Evolutionary conservation across 805 yeast genomes (phyloP).

Genomic region (Saccharomycopsis fibuligera): DNA sequence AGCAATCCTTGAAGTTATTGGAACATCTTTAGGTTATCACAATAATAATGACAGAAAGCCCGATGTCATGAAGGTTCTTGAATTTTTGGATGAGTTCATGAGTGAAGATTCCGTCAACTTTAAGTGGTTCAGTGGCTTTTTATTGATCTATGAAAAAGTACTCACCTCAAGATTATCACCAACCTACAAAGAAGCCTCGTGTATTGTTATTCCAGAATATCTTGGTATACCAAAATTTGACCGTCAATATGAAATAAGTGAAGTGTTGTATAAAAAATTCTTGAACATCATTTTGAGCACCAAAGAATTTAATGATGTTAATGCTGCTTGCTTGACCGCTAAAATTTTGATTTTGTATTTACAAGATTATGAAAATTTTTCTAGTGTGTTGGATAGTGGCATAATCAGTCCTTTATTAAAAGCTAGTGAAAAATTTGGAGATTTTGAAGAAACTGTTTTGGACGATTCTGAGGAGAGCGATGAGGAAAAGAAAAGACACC

Average conservation of each 20-base stretch:
- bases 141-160: slow-evolving; percentile 50
- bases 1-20: slow-evolving; percentile 22
- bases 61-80: slow-evolving; percentile 31
- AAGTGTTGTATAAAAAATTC: background rate
- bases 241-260: background rate
- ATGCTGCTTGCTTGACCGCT: slow-evolving; percentile 47
- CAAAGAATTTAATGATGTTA: slow-evolving; percentile 34
- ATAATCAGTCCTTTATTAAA: slow-evolving; percentile 42
- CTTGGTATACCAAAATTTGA: background rate
- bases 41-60: background rate
- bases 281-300: slow-evolving; percentile 1
- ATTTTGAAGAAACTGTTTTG: background rate
- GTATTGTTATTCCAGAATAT: slow-evolving; percentile 21
- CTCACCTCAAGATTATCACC: slow-evolving; percentile 50
- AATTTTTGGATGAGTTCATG: slow-evolving; percentile 33
- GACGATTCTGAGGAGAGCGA: background rate
- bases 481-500: background rate
- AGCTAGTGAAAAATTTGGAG: slow-evolving; percentile 32
- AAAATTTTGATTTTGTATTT: slow-evolving; percentile 51
- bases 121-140: slow-evolving; percentile 54
- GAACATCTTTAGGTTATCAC: background rate
- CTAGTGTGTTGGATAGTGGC: slow-evolving; percentile 39
- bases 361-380: slow-evolving; percentile 36
- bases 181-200: slow-evolving; percentile 30
- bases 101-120: slow-evolving; percentile 34